Base-by-base conservation (phyloP, 805 yeast genomes). In the Kregervanrija delftensis region DNA sequence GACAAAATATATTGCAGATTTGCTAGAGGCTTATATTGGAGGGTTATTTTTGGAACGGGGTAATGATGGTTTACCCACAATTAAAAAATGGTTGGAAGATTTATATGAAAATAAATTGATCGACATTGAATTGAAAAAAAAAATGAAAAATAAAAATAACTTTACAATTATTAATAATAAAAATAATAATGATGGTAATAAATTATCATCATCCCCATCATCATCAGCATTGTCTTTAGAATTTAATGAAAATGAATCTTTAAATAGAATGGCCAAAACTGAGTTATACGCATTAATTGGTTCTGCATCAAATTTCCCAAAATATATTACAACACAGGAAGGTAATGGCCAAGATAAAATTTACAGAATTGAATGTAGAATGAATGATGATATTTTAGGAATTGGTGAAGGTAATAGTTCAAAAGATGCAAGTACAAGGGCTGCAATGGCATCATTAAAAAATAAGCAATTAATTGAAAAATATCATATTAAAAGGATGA, bases 1-100 rank as follows among this genome's bases (percentile, higher is more conserved):
- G 45, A 74, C 74, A 51, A 91, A 91, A 59, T 68, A 84, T 4
- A 75, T 74, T 56, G 96, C 98, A 0, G 99, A 91, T 69, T 79
- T 85, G 0, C 86, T 91, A 59, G 99, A 93, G 64, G 96, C 98
- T 0, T 91, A 91, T 53, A 73, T 93, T 39, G 98, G 96, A 6
- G 99, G 95, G 0, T 63, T 91, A 31, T 73, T 74, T 8, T 68
- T 77, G 16, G 95, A 86, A 50, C 44, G 55, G 11, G 47, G 47
- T 3, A 42, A 41, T 11, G 40, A 42, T 6, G 55, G 49, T 9
- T 48, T 44, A 9, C 59, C 66, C 2, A 70, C 63, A 16, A 72
- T 84, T 6, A 72, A 73, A 50, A 61, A 67, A 11, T 85, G 91
- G 91, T 58, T 85, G 28, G 54, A 60, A 5, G 41, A 48, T n/a